Conservation (phyloP, 176 grass and related monocot genomes). For the Oryza meyeriana region DNA sequence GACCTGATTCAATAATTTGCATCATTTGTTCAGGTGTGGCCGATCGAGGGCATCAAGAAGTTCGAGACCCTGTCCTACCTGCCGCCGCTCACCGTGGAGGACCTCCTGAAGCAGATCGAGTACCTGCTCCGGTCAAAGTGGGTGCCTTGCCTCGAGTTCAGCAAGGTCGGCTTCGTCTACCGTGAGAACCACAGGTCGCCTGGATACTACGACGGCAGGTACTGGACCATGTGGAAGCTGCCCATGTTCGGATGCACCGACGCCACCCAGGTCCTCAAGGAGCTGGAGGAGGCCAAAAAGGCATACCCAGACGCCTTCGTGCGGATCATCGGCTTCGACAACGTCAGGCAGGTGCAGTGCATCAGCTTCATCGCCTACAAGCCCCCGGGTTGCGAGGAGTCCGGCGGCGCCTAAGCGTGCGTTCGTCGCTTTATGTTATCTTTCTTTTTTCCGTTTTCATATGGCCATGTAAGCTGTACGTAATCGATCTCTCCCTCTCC, state of each 20-base stretch:
- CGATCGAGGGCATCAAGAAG: conserved; percentile 53
- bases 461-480: background rate
- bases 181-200: conserved; percentile 48
- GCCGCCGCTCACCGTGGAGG: conserved; percentile 38
- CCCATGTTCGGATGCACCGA: conserved; percentile 90
- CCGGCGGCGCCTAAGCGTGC: background rate
- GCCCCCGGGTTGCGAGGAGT: conserved; percentile 26
- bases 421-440: too few relatives aligned
- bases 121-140: conserved; percentile 64
- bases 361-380: conserved; percentile 76
- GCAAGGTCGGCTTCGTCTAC: conserved; percentile 55
- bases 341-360: conserved; percentile 64
- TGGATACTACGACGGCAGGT: conserved; percentile 74
- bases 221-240: conserved; percentile 99
- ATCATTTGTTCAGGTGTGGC: conserved; percentile 55
- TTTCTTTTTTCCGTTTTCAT: background rate
- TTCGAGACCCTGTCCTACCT: conserved; percentile 93
- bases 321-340: conserved; percentile 77
- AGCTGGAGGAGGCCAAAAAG: conserved; percentile 54
- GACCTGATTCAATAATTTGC: background rate
- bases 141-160: conserved; percentile 81
- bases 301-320: conserved; percentile 43
- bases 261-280: conserved; percentile 46
- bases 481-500: background rate
- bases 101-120: conserved; percentile 66